Conservation (phyloP, 2,329 filamentous ascomycete genomes). For the Amauroascus verrucosus region DNA sequence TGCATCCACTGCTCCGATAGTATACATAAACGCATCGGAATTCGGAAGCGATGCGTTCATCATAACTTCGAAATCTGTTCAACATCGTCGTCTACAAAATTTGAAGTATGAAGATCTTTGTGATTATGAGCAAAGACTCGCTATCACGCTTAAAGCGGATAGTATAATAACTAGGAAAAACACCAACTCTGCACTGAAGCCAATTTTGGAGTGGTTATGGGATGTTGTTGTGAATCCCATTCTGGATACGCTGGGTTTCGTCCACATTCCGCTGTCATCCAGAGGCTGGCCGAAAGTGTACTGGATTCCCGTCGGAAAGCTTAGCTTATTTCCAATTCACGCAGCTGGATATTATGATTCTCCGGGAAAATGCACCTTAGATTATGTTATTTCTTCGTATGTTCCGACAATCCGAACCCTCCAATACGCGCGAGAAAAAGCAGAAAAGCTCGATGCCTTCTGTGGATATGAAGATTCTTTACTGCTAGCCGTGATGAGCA, state of each 20-base stretch:
- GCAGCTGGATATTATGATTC: constrained; percentile 23
- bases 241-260: constrained; percentile 22
- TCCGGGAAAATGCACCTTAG: neutral
- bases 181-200: neutral
- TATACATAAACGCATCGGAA: neutral
- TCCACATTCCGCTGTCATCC: constrained; percentile 16
- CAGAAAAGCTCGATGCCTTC: neutral
- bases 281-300: constrained; percentile 20
- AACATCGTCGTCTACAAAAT: neutral
- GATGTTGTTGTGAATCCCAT: constrained; percentile 21
- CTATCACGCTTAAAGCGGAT: neutral
- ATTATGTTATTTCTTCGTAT: constrained; percentile 1
- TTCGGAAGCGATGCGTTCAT: neutral
- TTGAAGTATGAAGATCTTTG: neutral
- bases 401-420: neutral
- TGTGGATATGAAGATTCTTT: neutral
- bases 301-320: constrained; percentile 28
- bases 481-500: neutral
- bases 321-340: constrained; percentile 27
- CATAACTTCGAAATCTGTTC: neutral
- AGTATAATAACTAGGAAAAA: neutral
- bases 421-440: neutral
- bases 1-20: neutral
- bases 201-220: constrained; percentile 28
- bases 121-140: neutral